These are phyloP conservation scores for Populus davidiana DNA, from an alignment of 345 rosid species.

Conservation along the genomic window DNA sequence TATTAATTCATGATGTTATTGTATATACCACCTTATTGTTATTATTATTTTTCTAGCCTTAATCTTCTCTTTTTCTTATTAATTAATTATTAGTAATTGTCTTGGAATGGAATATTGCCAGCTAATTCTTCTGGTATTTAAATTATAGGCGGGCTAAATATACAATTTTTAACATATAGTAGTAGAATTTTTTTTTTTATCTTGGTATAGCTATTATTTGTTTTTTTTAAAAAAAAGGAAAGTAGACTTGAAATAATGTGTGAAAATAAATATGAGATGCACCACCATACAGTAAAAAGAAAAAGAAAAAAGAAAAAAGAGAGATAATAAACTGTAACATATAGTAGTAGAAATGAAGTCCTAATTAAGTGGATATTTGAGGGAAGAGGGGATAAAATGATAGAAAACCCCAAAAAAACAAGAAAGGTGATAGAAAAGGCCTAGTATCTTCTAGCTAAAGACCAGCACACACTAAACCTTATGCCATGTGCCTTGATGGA, in stretches of 20 bases:
- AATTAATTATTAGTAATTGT: neutral
- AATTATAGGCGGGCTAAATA: neutral
- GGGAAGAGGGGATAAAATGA: neutral
- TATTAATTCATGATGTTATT: slow-evolving; percentile 36
- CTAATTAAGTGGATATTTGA: too few relatives aligned
- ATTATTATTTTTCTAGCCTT: neutral
- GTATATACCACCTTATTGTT: slow-evolving; percentile 23
- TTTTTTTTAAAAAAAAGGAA: too few relatives aligned
- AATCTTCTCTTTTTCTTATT: neutral
- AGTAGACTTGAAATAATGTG: too few relatives aligned
- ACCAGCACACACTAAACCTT: slow-evolving; percentile 7
- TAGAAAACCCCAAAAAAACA: neutral
- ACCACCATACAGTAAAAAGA: too few relatives aligned
- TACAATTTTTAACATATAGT: too few relatives aligned
- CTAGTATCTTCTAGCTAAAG: neutral
- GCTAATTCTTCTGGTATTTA: neutral
- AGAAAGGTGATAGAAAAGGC: slow-evolving; percentile 6
- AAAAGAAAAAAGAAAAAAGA: too few relatives aligned
- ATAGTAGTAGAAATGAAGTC: neutral
- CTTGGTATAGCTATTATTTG: too few relatives aligned
- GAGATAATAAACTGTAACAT: neutral
- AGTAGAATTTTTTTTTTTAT: too few relatives aligned
- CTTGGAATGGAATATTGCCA: neutral
- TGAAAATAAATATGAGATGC: too few relatives aligned
- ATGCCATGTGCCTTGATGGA: slow-evolving; percentile 34